A percentile compares a stretch with the other conserved stretches of the same genome.
phyloP scores from a whole-genome alignment of 768 basidiomycete species.

The Cystofilobasidium bisporidii region DNA sequence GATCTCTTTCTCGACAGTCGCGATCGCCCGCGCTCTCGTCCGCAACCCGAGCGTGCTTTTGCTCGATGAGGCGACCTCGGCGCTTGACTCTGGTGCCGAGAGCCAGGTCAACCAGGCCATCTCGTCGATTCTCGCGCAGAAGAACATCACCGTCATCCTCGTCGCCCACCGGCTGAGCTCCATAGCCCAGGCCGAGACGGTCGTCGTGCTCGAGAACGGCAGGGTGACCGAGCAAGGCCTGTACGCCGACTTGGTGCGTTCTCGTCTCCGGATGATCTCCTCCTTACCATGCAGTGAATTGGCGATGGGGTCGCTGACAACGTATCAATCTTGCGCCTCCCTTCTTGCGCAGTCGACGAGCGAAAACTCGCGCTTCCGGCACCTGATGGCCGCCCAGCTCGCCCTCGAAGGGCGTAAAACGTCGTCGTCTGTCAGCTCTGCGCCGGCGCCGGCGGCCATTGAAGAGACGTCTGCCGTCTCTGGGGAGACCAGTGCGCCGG shows the following conservation, averaged over 20 bases:
- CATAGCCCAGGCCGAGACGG: conserved; percentile 27
- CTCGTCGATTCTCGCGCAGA: conserved; percentile 18
- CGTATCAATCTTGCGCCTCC: conserved; percentile 7
- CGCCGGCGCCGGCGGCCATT: not conserved
- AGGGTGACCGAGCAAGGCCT: conserved; percentile 24
- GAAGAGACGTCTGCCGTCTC: not conserved
- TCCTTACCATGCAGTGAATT: no score
- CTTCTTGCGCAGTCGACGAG: conserved; percentile 51
- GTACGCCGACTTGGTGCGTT: conserved; percentile 21
- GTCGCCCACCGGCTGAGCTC: conserved; percentile 24
- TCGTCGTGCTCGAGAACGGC: conserved; percentile 24
- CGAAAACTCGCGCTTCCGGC: conserved; percentile 67
- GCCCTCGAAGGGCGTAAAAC: conserved; percentile 30
- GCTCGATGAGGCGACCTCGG: conserved; percentile 13
- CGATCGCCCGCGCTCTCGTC: conserved; percentile 25
- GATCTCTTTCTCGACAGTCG: not conserved
- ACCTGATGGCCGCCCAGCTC: conserved; percentile 82
- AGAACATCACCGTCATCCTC: conserved; percentile 25
- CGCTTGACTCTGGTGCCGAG: conserved; percentile 19
- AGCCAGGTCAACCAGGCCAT: conserved; percentile 28
- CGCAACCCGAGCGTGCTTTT: conserved; percentile 26
- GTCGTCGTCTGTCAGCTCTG: not conserved
- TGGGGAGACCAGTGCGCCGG: not conserved
- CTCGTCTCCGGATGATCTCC: not conserved
- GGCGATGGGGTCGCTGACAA: no score